Evolutionary conservation across 1,139 yeast genomes (phyloP).

Genomic region (Taphrina populina): DNA sequence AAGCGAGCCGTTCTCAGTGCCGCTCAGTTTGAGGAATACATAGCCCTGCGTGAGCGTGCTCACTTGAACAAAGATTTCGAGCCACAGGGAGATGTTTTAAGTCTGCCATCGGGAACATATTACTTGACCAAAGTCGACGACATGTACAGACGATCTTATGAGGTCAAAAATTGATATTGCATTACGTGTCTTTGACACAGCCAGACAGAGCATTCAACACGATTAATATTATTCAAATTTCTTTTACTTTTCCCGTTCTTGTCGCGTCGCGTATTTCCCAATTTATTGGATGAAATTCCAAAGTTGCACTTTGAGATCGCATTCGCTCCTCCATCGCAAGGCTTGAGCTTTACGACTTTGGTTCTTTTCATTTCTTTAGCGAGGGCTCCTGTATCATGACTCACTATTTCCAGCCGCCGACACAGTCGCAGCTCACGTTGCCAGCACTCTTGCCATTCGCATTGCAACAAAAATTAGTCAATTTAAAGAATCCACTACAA

Average conservation of each 20-base stretch:
- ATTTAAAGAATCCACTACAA: background rate
- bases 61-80: constrained; percentile 74
- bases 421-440: constrained; percentile 1
- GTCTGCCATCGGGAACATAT: constrained; percentile 72
- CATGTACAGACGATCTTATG: constrained; percentile 57
- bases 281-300: no score
- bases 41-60: constrained; percentile 82
- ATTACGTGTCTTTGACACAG: no score
- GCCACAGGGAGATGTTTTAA: constrained; percentile 77
- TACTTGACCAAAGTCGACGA: constrained; percentile 84
- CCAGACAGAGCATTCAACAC: no score
- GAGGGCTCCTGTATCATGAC: background rate
- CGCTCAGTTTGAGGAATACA: constrained; percentile 73
- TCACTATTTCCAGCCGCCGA: background rate
- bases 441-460: constrained; percentile 5
- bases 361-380: no score
- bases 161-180: no score
- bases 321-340: no score
- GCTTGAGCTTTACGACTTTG: no score
- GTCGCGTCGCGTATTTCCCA: no score
- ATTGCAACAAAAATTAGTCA: background rate
- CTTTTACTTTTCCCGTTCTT: no score
- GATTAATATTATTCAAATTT: no score
- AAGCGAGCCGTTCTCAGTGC: constrained; percentile 72
- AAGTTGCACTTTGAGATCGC: no score